These are phyloP conservation scores for Myxozyma nipponensis DNA, from an alignment of 805 yeast genomes.

Conservation along the genomic window DNA sequence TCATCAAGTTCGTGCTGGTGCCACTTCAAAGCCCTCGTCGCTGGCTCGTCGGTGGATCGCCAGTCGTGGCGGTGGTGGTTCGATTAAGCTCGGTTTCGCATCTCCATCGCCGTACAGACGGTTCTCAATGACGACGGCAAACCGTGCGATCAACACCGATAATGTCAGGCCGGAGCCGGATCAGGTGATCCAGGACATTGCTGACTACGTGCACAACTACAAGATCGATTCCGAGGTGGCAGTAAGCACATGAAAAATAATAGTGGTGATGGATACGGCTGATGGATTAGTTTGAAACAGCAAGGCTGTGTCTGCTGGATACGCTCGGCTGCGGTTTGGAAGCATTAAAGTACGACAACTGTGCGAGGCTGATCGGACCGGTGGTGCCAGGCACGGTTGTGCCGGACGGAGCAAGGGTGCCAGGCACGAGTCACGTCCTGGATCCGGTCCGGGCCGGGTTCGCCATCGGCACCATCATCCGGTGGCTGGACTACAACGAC, in stretches of 20 bases:
- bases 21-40: too few relatives aligned
- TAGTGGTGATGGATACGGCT: neutral
- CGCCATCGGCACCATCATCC: conserved; percentile 52
- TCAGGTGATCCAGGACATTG: conserved; percentile 47
- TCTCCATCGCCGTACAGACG: too few relatives aligned
- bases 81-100: too few relatives aligned
- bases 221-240: conserved; percentile 47
- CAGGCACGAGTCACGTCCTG: conserved; percentile 49
- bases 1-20: too few relatives aligned
- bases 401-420: conserved; percentile 53
- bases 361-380: conserved; percentile 49
- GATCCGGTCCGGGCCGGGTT: conserved; percentile 61
- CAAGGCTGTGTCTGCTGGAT: conserved; percentile 52
- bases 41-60: too few relatives aligned
- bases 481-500: conserved; percentile 62
- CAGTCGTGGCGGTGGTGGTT: too few relatives aligned
- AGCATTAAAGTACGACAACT: conserved; percentile 52
- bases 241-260: neutral
- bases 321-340: conserved; percentile 60
- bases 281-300: conserved; percentile 43
- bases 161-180: conserved; percentile 54
- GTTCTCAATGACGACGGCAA: neutral
- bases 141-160: conserved; percentile 35
- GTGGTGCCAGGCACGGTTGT: conserved; percentile 55
- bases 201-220: conserved; percentile 49